A percentile compares a stretch with the other conserved stretches of the same genome.
These are phyloP conservation scores for Bassia scoparia DNA, from an alignment of 148 eudicot species.

Conservation along the genomic window DNA sequence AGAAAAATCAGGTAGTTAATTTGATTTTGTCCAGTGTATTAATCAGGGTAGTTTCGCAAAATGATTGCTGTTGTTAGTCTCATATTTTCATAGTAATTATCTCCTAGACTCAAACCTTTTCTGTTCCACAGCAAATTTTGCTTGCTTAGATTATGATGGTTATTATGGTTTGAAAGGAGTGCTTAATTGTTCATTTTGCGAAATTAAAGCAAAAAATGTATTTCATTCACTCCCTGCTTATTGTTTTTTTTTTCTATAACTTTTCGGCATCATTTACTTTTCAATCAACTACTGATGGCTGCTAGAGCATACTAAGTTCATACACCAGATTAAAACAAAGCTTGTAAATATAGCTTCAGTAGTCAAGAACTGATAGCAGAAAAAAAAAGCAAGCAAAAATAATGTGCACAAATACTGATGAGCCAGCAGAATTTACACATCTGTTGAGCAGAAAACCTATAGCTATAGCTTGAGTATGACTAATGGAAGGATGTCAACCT, in stretches of 20 bases:
- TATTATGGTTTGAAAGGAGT: neutral
- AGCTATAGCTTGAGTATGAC: neutral
- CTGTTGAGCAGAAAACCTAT: neutral
- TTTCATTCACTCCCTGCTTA: too few species aligned
- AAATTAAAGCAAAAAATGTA: too few species aligned
- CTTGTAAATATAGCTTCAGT: neutral
- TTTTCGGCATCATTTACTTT: too few species aligned
- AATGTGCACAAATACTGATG: neutral
- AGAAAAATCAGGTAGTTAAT: neutral
- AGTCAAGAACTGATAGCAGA: neutral
- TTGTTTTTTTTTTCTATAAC: too few species aligned
- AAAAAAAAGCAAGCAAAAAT: neutral
- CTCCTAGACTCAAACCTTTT: neutral
- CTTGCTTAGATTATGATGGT: neutral
- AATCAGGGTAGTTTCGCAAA: too few species aligned
- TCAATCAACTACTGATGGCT: too few species aligned
- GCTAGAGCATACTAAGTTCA: slow-evolving; percentile 1
- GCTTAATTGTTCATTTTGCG: neutral
- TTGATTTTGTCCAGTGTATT: neutral
- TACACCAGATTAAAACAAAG: slow-evolving; percentile 1
- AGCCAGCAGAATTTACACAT: neutral
- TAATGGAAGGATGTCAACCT: neutral
- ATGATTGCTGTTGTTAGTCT: too few species aligned
- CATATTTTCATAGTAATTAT: too few species aligned
- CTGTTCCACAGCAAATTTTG: neutral